Conservation (phyloP, 768 basidiomycete genomes). For the Suillus subalutaceus region DNA sequence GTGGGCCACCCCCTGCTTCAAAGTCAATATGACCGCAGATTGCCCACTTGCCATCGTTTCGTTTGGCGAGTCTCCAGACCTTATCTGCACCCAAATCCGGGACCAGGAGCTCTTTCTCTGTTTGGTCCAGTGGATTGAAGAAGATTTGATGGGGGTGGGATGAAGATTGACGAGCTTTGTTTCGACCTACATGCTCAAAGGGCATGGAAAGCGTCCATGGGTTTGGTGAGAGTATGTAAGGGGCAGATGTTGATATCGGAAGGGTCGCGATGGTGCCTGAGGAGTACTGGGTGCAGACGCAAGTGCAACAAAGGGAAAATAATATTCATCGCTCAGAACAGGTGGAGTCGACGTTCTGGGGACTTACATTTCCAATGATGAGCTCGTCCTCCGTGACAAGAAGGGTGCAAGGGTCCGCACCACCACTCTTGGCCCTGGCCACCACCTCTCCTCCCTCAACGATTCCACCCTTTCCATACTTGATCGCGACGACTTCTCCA, state of each 20-base stretch:
- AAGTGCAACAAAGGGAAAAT: not conserved
- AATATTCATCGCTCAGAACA: not conserved
- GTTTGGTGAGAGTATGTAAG: constrained; percentile 43
- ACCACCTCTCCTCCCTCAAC: constrained; percentile 44
- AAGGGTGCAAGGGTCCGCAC: constrained; percentile 66
- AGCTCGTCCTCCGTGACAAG: constrained; percentile 59
- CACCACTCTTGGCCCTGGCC: constrained; percentile 51
- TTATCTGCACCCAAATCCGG: constrained; percentile 79
- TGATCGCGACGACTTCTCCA: constrained; percentile 65
- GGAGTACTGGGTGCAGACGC: constrained; percentile 55
- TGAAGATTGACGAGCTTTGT: constrained; percentile 66
- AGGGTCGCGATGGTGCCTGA: constrained; percentile 61
- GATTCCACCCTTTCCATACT: constrained; percentile 51
- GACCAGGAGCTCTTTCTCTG: constrained; percentile 41
- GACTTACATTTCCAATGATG: constrained; percentile 73
- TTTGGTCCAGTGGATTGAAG: constrained; percentile 41
- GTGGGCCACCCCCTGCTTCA: constrained; percentile 65
- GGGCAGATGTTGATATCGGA: constrained; percentile 52
- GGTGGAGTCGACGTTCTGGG: not conserved
- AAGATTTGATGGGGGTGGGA: constrained; percentile 81
- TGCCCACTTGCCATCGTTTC: constrained; percentile 47
- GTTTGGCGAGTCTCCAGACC: constrained; percentile 57
- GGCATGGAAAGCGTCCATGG: constrained; percentile 39
- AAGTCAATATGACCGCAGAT: constrained; percentile 50
- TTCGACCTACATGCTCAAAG: constrained; percentile 62